A percentile compares a stretch with the other conserved stretches of the same genome.
Evolutionary conservation across 2,329 filamentous ascomycete genomes (phyloP).

Genomic region (Raffaelea arxii): DNA sequence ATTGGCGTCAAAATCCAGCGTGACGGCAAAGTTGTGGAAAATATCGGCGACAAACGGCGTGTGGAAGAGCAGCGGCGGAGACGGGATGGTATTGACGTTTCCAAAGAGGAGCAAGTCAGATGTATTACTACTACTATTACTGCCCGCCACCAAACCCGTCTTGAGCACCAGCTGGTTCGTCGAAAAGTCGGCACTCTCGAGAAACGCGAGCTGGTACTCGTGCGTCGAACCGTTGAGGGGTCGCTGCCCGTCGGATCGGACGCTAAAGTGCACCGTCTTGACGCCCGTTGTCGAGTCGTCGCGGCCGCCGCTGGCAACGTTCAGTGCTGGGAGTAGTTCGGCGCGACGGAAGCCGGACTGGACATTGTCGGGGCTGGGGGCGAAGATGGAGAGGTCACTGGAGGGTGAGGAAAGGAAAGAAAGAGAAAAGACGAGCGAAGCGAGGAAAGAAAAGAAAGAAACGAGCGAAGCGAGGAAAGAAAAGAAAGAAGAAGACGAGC

Average conservation of each 20-base stretch:
- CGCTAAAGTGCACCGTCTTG: constrained; percentile 52
- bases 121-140: constrained; percentile 25
- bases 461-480: too few species aligned
- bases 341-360: constrained; percentile 53
- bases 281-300: constrained; percentile 42
- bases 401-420: not conserved
- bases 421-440: too few species aligned
- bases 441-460: too few species aligned
- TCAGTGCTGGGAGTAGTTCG: constrained; percentile 42
- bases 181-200: constrained; percentile 35
- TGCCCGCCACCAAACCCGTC: constrained; percentile 40
- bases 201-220: constrained; percentile 48
- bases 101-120: constrained; percentile 38
- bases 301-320: constrained; percentile 37
- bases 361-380: constrained; percentile 32
- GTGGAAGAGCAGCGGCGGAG: constrained; percentile 39
- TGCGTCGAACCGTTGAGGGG: constrained; percentile 50
- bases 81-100: constrained; percentile 34
- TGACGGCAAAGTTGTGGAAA: constrained; percentile 55
- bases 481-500: too few species aligned
- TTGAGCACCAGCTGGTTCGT: constrained; percentile 46
- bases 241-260: constrained; percentile 40
- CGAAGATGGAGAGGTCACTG: constrained; percentile 48
- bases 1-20: constrained; percentile 45
- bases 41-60: constrained; percentile 37